Conservation (phyloP, 208 protist genomes). For the Paratrypanosoma confusum region DNA sequence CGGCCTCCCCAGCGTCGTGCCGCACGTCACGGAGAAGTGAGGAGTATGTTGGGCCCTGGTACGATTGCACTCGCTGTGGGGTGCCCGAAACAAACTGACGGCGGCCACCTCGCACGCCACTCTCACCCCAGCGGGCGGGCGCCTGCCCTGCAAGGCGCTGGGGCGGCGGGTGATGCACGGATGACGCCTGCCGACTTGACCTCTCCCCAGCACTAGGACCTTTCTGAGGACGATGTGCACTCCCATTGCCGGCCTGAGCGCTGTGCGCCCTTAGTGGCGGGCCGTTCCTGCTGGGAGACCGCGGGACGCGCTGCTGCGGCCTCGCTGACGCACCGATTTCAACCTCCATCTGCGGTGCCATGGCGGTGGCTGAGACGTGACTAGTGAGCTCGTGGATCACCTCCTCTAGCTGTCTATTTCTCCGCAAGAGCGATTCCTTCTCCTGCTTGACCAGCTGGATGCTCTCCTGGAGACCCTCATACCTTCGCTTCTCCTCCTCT, state of each 20-base stretch:
- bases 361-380: constrained; percentile 11
- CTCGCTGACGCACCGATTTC: constrained; percentile 1
- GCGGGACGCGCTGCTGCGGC: constrained; percentile 1
- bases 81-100: neutral
- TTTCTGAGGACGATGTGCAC: neutral
- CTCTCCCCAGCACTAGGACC: too few relatives aligned
- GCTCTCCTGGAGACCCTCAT: constrained; percentile 26
- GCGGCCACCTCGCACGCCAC: neutral
- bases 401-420: constrained; percentile 59
- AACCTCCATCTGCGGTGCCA: constrained; percentile 3
- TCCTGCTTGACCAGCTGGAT: constrained; percentile 54
- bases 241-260: neutral
- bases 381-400: constrained; percentile 41
- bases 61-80: constrained; percentile 13
- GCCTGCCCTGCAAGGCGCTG: neutral
- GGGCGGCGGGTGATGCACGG: too few relatives aligned
- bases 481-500: constrained; percentile 33
- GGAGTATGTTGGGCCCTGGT: constrained; percentile 74
- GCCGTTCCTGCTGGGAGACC: neutral
- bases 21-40: constrained; percentile 76
- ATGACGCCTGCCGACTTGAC: too few relatives aligned
- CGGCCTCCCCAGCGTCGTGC: constrained; percentile 19
- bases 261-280: constrained; percentile 3
- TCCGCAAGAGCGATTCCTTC: constrained; percentile 36
- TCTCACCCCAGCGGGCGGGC: neutral